These are phyloP conservation scores for Botrytis elliptica DNA, from an alignment of 2,329 filamentous ascomycete species.

Conservation along the genomic window DNA sequence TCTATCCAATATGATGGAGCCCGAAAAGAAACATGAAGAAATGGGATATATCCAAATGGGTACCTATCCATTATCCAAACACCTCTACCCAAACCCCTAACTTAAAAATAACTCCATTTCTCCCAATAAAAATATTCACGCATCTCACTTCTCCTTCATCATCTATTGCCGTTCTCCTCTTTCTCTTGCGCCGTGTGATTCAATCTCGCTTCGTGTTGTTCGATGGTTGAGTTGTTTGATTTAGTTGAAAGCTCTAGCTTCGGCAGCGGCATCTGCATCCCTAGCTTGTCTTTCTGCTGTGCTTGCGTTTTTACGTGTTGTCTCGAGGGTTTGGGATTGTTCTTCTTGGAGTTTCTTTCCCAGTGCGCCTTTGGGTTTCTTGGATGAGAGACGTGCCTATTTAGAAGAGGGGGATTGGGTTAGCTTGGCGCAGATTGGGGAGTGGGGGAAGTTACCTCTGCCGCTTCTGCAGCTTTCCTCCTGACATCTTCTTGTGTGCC, in stretches of 20 bases:
- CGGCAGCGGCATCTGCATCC: slow-evolving; percentile 63
- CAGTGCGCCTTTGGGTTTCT: slow-evolving; percentile 46
- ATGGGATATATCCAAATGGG: neutral
- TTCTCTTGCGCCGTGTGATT: neutral
- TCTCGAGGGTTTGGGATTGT: slow-evolving; percentile 68
- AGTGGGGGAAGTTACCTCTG: slow-evolving; percentile 43
- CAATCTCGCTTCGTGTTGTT: neutral
- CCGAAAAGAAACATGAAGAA: neutral
- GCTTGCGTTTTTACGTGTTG: slow-evolving; percentile 67
- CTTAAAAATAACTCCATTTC: neutral
- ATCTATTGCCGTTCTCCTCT: neutral
- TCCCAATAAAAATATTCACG: neutral
- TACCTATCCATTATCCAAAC: neutral
- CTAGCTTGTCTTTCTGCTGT: slow-evolving; percentile 58
- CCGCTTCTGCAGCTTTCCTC: slow-evolving; percentile 73
- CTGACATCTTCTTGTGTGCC: slow-evolving; percentile 50
- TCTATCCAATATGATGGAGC: neutral
- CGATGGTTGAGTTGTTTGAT: slow-evolving; percentile 38
- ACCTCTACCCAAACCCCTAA: neutral
- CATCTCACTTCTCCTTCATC: neutral
- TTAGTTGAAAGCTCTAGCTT: slow-evolving; percentile 59
- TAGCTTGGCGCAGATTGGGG: neutral
- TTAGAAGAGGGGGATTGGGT: neutral
- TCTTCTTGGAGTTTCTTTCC: slow-evolving; percentile 70
- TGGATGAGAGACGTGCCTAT: neutral